These are phyloP conservation scores for Moesziomyces globuligerus DNA, from an alignment of 1,284 basidiomycete species.

Conservation along the genomic window DNA sequence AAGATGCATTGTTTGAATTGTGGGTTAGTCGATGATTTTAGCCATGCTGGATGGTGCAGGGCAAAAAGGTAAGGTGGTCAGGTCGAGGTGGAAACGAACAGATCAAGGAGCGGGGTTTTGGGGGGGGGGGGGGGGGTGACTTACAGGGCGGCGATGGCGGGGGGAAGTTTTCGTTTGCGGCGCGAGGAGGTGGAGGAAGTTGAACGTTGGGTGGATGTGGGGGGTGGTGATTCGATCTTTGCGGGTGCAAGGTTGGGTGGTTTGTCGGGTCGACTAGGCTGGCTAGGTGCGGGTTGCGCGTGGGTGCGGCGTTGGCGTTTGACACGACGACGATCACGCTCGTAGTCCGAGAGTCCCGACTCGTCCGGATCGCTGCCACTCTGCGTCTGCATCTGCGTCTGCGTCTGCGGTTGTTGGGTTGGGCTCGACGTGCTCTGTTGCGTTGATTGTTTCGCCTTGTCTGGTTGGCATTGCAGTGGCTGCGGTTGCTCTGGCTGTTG, in stretches of 20 bases:
- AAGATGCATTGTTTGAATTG: no score
- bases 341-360: constrained; percentile 35
- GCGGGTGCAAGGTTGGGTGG: not conserved
- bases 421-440: no score
- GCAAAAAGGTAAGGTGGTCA: not conserved
- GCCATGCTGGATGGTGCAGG: constrained; percentile 20
- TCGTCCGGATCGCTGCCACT: constrained; percentile 19
- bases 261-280: not conserved
- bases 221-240: not conserved
- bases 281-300: not conserved
- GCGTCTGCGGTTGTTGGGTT: constrained; percentile 6
- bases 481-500: not conserved
- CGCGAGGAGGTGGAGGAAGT: not conserved
- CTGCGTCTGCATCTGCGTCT: constrained; percentile 8
- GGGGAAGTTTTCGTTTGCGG: constrained; percentile 4
- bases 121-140: constrained; percentile 2
- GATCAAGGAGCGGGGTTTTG: no score
- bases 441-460: no score
- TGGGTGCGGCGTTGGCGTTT: not conserved
- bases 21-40: constrained; percentile 26
- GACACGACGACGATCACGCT: constrained; percentile 1
- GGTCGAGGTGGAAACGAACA: not conserved
- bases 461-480: not conserved
- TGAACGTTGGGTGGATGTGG: not conserved
- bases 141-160: constrained; percentile 34